Evolutionary conservation across 2,329 filamentous ascomycete genomes (phyloP).

Genomic region (Aspergillus sp.): DNA sequence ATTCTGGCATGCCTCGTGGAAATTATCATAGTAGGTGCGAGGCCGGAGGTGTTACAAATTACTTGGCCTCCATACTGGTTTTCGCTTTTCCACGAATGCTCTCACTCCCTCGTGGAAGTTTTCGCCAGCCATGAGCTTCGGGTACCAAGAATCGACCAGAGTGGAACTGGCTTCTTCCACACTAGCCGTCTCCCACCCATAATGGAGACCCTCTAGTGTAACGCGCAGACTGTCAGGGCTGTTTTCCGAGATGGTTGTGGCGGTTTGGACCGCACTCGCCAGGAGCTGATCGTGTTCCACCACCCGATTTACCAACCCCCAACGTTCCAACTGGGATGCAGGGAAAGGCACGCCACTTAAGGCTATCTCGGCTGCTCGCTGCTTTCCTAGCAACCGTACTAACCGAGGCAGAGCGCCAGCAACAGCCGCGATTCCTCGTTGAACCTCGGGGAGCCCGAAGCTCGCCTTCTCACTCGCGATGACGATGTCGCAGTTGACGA

Average conservation of each 20-base stretch:
- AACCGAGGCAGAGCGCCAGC: slow-evolving; percentile 70
- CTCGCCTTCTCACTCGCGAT: slow-evolving; percentile 49
- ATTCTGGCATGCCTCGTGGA: background rate
- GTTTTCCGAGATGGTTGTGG: slow-evolving; percentile 60
- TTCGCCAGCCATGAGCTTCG: slow-evolving; percentile 59
- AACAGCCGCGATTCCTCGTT: slow-evolving; percentile 67
- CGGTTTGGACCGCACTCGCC: slow-evolving; percentile 56
- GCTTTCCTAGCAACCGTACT: slow-evolving; percentile 63
- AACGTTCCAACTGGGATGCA: slow-evolving; percentile 60
- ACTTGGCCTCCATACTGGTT: slow-evolving; percentile 57
- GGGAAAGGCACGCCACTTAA: slow-evolving; percentile 61
- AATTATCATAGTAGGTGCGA: background rate
- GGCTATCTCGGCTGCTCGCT: slow-evolving; percentile 70
- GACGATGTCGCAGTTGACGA: slow-evolving; percentile 70
- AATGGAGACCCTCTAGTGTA: slow-evolving; percentile 64
- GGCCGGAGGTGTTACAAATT: slow-evolving; percentile 24
- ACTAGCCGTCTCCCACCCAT: slow-evolving; percentile 69
- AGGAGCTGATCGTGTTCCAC: slow-evolving; percentile 42
- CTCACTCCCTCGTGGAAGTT: slow-evolving; percentile 72
- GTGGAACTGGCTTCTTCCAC: slow-evolving; percentile 61
- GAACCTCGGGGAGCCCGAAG: slow-evolving; percentile 72
- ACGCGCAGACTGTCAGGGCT: slow-evolving; percentile 74
- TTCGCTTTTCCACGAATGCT: slow-evolving; percentile 74
- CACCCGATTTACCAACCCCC: slow-evolving; percentile 71
- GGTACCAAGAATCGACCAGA: slow-evolving; percentile 59